Evolutionary conservation across 2,329 filamentous ascomycete genomes (phyloP).

Genomic region (Sclerotinia spermophila): DNA sequence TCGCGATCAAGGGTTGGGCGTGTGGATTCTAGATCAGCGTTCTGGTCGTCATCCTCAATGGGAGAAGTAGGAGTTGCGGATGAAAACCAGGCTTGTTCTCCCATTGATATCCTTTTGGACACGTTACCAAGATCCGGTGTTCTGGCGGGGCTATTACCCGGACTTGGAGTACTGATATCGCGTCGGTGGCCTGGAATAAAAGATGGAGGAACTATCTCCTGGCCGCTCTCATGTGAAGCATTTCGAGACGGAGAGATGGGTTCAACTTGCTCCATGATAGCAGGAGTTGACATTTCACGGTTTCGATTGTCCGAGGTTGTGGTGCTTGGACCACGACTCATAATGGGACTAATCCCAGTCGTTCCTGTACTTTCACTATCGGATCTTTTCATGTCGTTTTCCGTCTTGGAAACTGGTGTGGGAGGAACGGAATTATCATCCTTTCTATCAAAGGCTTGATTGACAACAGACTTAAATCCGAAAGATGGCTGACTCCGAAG

Average conservation of each 20-base stretch:
- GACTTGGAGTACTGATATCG: slow-evolving; percentile 55
- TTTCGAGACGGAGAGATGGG: slow-evolving; percentile 25
- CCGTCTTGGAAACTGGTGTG: slow-evolving; percentile 47
- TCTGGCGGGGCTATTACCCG: slow-evolving; percentile 58
- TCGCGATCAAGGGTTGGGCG: slow-evolving; percentile 30
- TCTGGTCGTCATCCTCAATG: slow-evolving; percentile 1
- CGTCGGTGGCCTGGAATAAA: slow-evolving; percentile 54
- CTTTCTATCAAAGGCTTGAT: slow-evolving; percentile 60
- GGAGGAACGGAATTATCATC: slow-evolving; percentile 50
- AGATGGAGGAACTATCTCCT: slow-evolving; percentile 29
- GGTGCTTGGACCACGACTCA: slow-evolving; percentile 50
- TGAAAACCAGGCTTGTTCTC: slow-evolving; percentile 43
- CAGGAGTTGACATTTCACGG: slow-evolving; percentile 45
- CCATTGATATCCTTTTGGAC: slow-evolving; percentile 39
- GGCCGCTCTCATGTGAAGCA: slow-evolving; percentile 17
- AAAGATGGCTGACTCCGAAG: slow-evolving; percentile 52
- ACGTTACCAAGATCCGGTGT: slow-evolving; percentile 49
- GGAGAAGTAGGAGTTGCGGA: slow-evolving; percentile 10
- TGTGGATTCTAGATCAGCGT: slow-evolving; percentile 16
- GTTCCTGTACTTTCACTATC: slow-evolving; percentile 57
- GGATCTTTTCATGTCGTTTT: slow-evolving; percentile 51
- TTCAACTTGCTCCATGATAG: slow-evolving; percentile 51
- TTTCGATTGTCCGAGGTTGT: slow-evolving; percentile 34
- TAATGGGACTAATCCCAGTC: slow-evolving; percentile 58
- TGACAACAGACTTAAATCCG: slow-evolving; percentile 57